Base-by-base conservation (phyloP, 441 rosid species). In the Erysimum cheiri region DNA sequence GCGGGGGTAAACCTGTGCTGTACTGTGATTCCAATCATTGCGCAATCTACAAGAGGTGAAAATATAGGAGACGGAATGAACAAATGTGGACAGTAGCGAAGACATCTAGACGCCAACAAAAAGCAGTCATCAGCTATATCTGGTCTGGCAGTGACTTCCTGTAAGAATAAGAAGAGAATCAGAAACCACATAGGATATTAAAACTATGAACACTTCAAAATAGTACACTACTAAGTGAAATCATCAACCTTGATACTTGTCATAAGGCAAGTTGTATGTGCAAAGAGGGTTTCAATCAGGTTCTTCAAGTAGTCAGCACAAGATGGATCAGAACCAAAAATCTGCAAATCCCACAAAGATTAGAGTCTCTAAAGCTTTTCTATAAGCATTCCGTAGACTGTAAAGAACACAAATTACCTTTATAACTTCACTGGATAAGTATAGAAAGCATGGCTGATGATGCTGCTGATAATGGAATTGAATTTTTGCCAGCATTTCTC, bases 71-170 rank as follows among this genome's bases (percentile, higher is more conserved):
- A 90, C 32, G 95, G 92, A 70, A 95, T 82, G 68, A 95, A 92
- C 55, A 92, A 56, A 73, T 87, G 96, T 46, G 96, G 97, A 64
- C 98, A 92, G 77, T 96, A 96, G 46, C 97, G 98, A 73, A 96
- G 89, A 82, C 99, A 96, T 71, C 99, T 87, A 29, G 97, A 96
- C 50, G 99, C 99, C 80, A 96, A 79, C 61, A 96, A 71, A 80
- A 92, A 96, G 76, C 99, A 92, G 83, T 93, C 99, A 83, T 93
- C 99, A 57, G 91, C 96, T 72, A 92, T 84, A 64, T 96, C 99
- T 63, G 99, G 99, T 72, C 97, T 89, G 12, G 91, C 80, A 32
- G 98, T 91, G 60, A 96, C 88, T 40, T 96, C 99, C 99, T 95
- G 88, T 75, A 82, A 71, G 67, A 55, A 72, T 63, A 60, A 32